Evolutionary conservation across 1,139 yeast species (phyloP).

Genomic region (Saccharomycopsis phalli): DNA sequence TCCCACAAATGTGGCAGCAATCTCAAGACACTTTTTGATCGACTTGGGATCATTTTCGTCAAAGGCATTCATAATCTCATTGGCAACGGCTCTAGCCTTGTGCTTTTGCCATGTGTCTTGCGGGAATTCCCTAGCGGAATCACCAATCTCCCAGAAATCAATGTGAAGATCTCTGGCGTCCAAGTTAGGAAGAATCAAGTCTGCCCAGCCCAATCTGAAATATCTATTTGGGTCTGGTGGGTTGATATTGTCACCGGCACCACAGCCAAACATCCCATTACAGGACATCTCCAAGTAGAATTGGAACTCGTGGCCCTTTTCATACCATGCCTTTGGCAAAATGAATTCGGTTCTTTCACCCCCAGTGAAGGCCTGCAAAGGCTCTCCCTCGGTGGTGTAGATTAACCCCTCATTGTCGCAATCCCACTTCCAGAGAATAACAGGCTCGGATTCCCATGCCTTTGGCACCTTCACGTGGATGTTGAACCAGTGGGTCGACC

Average conservation of each 20-base stretch:
- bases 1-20: slow-evolving; percentile 63
- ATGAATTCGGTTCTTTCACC: slow-evolving; percentile 70
- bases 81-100: slow-evolving; percentile 70
- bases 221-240: slow-evolving; percentile 64
- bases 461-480: slow-evolving; percentile 54
- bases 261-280: slow-evolving; percentile 91
- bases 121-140: slow-evolving; percentile 81
- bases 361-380: slow-evolving; percentile 80
- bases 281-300: slow-evolving; percentile 88
- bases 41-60: slow-evolving; percentile 43
- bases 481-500: slow-evolving; percentile 95
- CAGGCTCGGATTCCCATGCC: slow-evolving; percentile 44
- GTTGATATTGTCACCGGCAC: slow-evolving; percentile 50
- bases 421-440: slow-evolving; percentile 75
- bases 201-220: slow-evolving; percentile 61
- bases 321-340: slow-evolving; percentile 47
- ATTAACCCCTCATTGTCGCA: slow-evolving; percentile 79
- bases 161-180: slow-evolving; percentile 69
- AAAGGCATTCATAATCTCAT: slow-evolving; percentile 72
- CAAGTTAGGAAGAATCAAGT: slow-evolving; percentile 70
- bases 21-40: slow-evolving; percentile 51
- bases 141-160: slow-evolving; percentile 85
- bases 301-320: slow-evolving; percentile 31
- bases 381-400: slow-evolving; percentile 57
- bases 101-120: slow-evolving; percentile 74